Base-by-base conservation (phyloP, 1,284 basidiomycete species). In the Trametes hirsuta region DNA sequence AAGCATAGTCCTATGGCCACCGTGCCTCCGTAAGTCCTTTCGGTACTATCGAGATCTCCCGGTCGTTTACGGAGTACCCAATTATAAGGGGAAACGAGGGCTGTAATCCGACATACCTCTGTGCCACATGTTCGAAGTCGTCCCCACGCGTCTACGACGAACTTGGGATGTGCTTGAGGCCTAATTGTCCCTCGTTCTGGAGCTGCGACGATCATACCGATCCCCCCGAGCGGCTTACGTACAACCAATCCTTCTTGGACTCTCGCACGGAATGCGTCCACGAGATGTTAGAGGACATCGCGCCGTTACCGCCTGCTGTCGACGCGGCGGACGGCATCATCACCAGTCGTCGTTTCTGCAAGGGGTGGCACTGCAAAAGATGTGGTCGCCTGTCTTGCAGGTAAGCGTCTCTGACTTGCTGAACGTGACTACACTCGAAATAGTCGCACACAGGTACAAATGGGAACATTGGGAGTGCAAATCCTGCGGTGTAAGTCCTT, bases 381-480 rank as follows among this genome's bases (percentile, higher is more conserved):
- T 93, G 90, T 68, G 90, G 90, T 22, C 81, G 88, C 22, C 72
- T 93, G 25, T 90, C 90, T 8, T 84, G 84, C 76, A 82, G 90
- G 90, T 88, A 55, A 61, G 79, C 67, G 48, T 44, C 9, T 15
- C 41, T 41, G 46, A 47, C 15, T 9, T 37, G 15, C 9, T 15
- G 22, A 2, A 18, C 3, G 36, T 10, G 6, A 41, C 39, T n/a
- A 30, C 6, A 14, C 40, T 22, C 14, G 5, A 8, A 3, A 15
- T 52, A 48, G 15, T 18, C 35, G 30, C 4, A 10, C 10, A 12
- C 64, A 90, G 90, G 66, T 84, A 72, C 55, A 87, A 85, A 72
- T 91, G 89, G 89, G 83, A 90, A 68, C 70, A 80, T 56, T 90
- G 88, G 84, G 81, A 90, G 70, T 93, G 91, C 68, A 72, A 78